Evolutionary conservation across 371 early-diverging fungal species (phyloP), one percentile per base, ranked within the genome.

Genomic region (Rhizopus arrhizus): DNA sequence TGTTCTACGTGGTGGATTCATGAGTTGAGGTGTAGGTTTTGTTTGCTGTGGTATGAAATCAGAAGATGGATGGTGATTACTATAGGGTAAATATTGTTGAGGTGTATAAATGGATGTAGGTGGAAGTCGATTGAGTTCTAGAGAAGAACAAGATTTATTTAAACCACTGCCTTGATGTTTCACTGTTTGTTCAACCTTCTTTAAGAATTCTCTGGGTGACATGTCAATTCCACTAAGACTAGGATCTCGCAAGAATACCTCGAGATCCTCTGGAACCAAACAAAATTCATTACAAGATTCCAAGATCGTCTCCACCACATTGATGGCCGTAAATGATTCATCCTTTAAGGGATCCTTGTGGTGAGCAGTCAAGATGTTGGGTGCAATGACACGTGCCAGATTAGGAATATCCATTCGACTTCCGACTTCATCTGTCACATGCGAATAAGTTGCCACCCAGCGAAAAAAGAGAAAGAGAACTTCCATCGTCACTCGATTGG

Each of bases 351-450:
- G 90, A 65, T 92, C 93, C 66, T 92, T 91, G 49, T 22, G 22
- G 22, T 22, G 22, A 22, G 90, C 85, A 52, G 91, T 92, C 47
- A 97, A 74, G 40, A 98, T 88, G 62, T 95, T 97, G 13, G 98
- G 98, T 8, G 96, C 89, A 54, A 98, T 90, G 2, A 98, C 95
- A 0, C 94, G 93, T 0, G 97, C 95, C 43, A 98, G 73, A 62
- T 96, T 98, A 49, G 88, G 85, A n/a, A 92, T 75, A 69, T 94
- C 92, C 98, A 98, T 98, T 66, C 89, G 91, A 64, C 92, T 94
- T 29, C 95, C 96, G 1, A 84, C 81, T 58, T 85, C 87, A 40
- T 85, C 89, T 47, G 89, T 86, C 16, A 90, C 86, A 60, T 84
- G 81, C 12, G 89, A 86, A 58, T 87, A 89, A 2, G 81, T 74